phyloP scores from a whole-genome alignment of 2,329 filamentous ascomycete species.

The Microdochium trichocladiopsis region DNA sequence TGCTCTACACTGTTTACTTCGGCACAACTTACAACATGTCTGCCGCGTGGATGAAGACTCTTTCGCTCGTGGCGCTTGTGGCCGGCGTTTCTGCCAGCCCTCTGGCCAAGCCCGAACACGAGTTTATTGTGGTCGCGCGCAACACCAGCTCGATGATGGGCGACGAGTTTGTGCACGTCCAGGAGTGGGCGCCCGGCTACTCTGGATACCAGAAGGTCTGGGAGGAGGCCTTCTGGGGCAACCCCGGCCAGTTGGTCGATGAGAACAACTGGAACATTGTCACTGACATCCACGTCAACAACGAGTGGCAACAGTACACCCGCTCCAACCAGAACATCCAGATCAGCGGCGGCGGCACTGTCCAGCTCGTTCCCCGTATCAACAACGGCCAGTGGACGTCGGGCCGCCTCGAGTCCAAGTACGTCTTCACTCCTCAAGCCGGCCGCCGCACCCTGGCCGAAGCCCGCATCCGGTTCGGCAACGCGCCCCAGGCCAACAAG shows the following conservation, averaged over 20 bases:
- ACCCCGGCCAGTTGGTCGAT: slow-evolving; percentile 28
- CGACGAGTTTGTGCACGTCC: slow-evolving; percentile 8
- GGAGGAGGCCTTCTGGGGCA: slow-evolving; percentile 36
- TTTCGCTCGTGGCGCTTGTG: background rate
- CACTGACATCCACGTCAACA: slow-evolving; percentile 36
- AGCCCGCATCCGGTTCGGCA: slow-evolving; percentile 36
- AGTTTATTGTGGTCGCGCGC: background rate
- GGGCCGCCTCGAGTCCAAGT: slow-evolving; percentile 39
- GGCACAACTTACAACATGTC: background rate
- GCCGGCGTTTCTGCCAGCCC: background rate
- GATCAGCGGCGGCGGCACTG: slow-evolving; percentile 39
- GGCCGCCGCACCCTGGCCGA: slow-evolving; percentile 34
- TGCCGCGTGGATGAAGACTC: background rate
- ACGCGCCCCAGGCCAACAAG: slow-evolving; percentile 27
- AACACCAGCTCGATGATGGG: background rate
- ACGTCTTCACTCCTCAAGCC: slow-evolving; percentile 33
- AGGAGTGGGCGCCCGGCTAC: slow-evolving; percentile 23
- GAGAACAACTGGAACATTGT: slow-evolving; percentile 37
- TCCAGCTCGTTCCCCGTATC: slow-evolving; percentile 42
- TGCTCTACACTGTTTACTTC: background rate
- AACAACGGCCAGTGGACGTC: slow-evolving; percentile 38
- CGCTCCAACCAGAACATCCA: slow-evolving; percentile 37
- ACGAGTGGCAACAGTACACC: slow-evolving; percentile 41
- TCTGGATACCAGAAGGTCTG: slow-evolving; percentile 34
- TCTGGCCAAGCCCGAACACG: background rate